Evolutionary conservation across 2,329 filamentous ascomycete genomes (phyloP).

Genomic region (Metarhizium sp.): DNA sequence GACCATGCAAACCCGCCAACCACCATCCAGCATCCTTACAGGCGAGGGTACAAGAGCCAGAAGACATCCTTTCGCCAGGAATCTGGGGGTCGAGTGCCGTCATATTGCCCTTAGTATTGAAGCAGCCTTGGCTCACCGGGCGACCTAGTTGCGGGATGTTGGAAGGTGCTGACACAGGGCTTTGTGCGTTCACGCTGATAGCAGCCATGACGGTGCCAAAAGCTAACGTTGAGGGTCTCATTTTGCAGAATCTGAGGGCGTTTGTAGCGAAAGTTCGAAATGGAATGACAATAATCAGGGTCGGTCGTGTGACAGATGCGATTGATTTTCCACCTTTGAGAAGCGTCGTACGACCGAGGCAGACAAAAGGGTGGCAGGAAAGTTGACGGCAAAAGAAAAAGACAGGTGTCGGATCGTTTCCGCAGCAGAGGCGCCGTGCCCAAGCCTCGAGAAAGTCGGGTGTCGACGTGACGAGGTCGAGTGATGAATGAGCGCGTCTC

Average conservation of each 20-base stretch:
- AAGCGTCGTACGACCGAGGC: background rate
- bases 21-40: constrained; percentile 35
- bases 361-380: background rate
- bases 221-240: constrained; percentile 22
- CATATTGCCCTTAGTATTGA: constrained; percentile 31
- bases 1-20: constrained; percentile 55
- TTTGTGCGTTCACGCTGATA: constrained; percentile 13
- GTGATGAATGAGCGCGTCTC: background rate
- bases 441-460: background rate
- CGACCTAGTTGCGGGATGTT: constrained; percentile 25
- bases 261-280: constrained; percentile 10
- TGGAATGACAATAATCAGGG: background rate
- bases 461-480: background rate
- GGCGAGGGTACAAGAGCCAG: constrained; percentile 29
- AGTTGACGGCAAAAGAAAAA: constrained; percentile 1
- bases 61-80: constrained; percentile 16
- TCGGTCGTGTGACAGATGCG: background rate
- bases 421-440: constrained; percentile 12
- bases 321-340: background rate
- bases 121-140: constrained; percentile 43
- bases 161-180: constrained; percentile 24
- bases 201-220: constrained; percentile 19
- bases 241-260: constrained; percentile 9
- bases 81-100: constrained; percentile 13
- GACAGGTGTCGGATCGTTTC: constrained; percentile 13